Conservation (phyloP, 805 yeast species). For the Candida berthetii region DNA sequence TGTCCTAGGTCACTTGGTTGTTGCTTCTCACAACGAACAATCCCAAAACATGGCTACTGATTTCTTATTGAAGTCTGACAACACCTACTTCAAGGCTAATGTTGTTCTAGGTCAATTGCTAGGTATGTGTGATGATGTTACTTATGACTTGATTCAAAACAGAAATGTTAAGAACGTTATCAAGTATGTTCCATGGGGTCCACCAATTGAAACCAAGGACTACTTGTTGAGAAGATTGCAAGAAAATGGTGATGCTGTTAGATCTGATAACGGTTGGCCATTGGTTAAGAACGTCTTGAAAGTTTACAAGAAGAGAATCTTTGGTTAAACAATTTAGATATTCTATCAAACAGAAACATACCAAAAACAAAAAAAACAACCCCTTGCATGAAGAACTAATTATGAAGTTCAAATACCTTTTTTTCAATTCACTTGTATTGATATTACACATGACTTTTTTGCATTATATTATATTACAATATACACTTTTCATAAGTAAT, state of each 20-base stretch:
- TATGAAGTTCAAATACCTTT: too few relatives aligned
- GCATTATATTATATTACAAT: neutral
- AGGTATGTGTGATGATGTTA: constrained; percentile 93
- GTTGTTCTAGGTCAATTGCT: constrained; percentile 85
- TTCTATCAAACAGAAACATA: neutral
- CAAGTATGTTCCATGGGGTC: constrained; percentile 98
- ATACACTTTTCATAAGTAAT: too few relatives aligned
- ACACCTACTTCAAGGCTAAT: constrained; percentile 37
- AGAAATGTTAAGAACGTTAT: constrained; percentile 69
- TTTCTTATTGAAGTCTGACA: constrained; percentile 29
- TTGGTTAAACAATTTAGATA: neutral
- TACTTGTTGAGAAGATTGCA: constrained; percentile 84
- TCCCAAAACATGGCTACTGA: constrained; percentile 73
- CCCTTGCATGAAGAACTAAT: too few relatives aligned
- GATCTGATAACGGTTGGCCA: constrained; percentile 77
- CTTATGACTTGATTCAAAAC: constrained; percentile 62
- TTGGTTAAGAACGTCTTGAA: constrained; percentile 48
- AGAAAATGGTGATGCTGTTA: constrained; percentile 94
- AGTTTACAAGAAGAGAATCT: constrained; percentile 26
- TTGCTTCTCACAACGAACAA: constrained; percentile 83
- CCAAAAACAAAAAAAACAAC: too few relatives aligned
- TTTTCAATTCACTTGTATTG: too few relatives aligned
- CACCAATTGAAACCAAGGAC: constrained; percentile 88
- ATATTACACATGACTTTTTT: too few relatives aligned
- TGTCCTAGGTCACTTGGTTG: constrained; percentile 70